Base-by-base conservation (phyloP, 805 yeast genomes). In the Cyberlindnera suaveolens region DNA sequence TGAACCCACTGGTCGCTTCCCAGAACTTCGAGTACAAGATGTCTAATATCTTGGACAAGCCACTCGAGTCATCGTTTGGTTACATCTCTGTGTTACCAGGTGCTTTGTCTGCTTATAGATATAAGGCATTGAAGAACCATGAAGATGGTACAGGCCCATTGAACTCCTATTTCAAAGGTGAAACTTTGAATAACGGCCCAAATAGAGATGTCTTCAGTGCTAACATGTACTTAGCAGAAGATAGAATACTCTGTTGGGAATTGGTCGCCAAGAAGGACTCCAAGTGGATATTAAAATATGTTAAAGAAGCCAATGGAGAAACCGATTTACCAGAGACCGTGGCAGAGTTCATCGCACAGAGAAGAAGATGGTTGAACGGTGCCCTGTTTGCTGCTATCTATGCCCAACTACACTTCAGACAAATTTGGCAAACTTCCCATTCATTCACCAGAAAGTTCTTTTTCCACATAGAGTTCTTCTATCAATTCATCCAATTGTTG, bases 321-420 rank as follows among this genome's bases (percentile, higher is more conserved):
- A 91, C 98, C 2, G 98, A 91, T 75, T 96, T 89, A 40, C 98
- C 98, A 7, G 97, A 90, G 58, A 71, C 75, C n/a, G 74, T 90
- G 36, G 84, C 96, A n/a, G 98, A 93, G 60, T 88, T 93, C 58
- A 86, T 91, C 41, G 78, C 93, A 43, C 99, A 91, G 68, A 82
- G 99, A 69, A 83, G 99, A 70, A 81, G 99, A 71, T 91, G 99
- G 99, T 75, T 91, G 48, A 91, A 91, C 64, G 99, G 99, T 62
- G 95, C 99, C 2, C 77, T 93, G 60, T 93, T 93, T 68, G 98
- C 99, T 1, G 98, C 98, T 4, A 70, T 90, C 42, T 93, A 85
- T 61, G 81, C 97, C 2, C 86, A 86, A 50, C 58, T 85, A 43
- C 95, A 90, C 61, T 87, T 90, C 74, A 74, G 79, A 43, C 85